Percentiles rank a stretch among this genome's conserved stretches.
Conservation (phyloP, 352 stramenopile genomes). For the Pythium biforme region DNA sequence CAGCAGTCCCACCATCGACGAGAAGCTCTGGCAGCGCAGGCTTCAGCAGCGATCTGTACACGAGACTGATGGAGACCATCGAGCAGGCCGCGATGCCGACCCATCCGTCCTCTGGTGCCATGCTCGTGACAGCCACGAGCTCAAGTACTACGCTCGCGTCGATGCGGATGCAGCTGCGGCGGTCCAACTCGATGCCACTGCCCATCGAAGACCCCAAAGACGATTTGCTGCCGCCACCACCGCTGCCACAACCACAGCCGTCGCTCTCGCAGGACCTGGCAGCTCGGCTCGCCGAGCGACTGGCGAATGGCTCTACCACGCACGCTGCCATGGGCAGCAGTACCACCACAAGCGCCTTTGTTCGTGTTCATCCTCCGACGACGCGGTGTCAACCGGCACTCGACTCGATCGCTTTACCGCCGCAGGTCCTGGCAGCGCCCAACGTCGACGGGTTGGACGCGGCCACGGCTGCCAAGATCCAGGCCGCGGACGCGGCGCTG, state of each 20-base stretch:
- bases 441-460: constrained; percentile 59
- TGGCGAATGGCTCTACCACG: neutral
- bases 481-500: constrained; percentile 57
- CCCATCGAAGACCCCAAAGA: constrained; percentile 22
- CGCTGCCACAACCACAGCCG: constrained; percentile 8
- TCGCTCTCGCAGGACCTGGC: constrained; percentile 1
- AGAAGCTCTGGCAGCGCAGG: constrained; percentile 1
- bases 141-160: neutral
- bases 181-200: constrained; percentile 21
- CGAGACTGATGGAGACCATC: constrained; percentile 28
- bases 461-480: constrained; percentile 45
- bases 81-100: neutral
- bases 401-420: constrained; percentile 28
- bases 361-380: neutral
- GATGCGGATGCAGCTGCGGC: constrained; percentile 7
- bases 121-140: neutral
- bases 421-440: constrained; percentile 34
- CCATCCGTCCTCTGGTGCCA: neutral
- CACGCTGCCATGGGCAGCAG: neutral
- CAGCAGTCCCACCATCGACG: neutral
- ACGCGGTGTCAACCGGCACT: constrained; percentile 1
- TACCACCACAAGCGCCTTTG: neutral
- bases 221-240: constrained; percentile 9
- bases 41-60: constrained; percentile 25
- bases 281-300: constrained; percentile 2